Evolutionary conservation across 257 asterid genomes (phyloP).

Genomic region (Oldenlandia corymbosa): DNA sequence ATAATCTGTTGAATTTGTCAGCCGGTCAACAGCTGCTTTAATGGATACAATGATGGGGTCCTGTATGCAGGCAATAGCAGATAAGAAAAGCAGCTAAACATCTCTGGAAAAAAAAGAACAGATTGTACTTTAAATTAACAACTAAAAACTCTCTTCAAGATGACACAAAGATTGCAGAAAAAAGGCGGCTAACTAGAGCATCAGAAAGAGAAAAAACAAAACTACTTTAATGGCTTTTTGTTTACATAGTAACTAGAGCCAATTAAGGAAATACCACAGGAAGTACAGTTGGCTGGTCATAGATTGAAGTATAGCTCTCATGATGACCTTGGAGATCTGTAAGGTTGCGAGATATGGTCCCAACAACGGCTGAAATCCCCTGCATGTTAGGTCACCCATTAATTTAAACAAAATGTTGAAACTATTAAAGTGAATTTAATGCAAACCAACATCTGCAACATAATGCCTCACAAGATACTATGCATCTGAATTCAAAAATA

Average conservation of each 20-base stretch:
- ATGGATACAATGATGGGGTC: conserved; percentile 47
- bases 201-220: too few relatives aligned
- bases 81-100: neutral
- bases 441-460: neutral
- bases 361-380: conserved; percentile 98
- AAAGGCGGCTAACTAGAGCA: neutral
- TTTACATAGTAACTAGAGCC: too few relatives aligned
- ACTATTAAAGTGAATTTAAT: neutral
- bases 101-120: neutral
- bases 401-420: neutral
- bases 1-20: conserved; percentile 41
- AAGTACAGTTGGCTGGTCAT: conserved; percentile 72
- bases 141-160: neutral
- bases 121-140: neutral
- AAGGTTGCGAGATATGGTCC: conserved; percentile 94
- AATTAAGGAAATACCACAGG: neutral
- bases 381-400: conserved; percentile 20
- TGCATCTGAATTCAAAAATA: neutral
- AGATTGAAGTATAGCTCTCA: conserved; percentile 84
- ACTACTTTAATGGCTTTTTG: too few relatives aligned
- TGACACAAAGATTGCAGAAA: neutral
- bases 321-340: conserved; percentile 84
- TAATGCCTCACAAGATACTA: neutral
- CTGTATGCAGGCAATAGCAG: conserved; percentile 23
- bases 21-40: conserved; percentile 42